These are phyloP conservation scores for Canavalia gladiata DNA, from an alignment of 306 rosid genomes.

Conservation along the genomic window DNA sequence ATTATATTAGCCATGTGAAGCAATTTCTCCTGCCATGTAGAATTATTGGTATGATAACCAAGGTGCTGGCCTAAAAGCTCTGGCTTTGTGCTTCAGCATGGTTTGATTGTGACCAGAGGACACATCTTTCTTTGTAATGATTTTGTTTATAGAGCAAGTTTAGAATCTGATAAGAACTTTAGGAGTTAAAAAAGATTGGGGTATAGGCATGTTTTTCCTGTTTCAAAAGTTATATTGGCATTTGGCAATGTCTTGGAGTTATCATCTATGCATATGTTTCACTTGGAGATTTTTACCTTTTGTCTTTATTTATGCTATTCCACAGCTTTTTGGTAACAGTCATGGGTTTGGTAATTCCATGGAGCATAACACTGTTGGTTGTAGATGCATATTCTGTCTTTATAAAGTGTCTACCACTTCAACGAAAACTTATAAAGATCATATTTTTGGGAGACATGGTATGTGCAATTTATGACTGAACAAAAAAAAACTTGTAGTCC, in stretches of 20 bases:
- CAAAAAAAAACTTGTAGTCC: not conserved
- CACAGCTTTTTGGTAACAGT: slow-evolving; percentile 86
- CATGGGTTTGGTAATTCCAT: slow-evolving; percentile 91
- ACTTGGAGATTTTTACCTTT: not conserved
- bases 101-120: slow-evolving; percentile 1
- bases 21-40: slow-evolving; percentile 25
- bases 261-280: slow-evolving; percentile 26
- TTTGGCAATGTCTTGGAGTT: not conserved
- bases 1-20: slow-evolving; percentile 2
- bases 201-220: not conserved
- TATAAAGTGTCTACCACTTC: slow-evolving; percentile 66
- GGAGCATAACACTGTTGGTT: slow-evolving; percentile 80
- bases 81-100: slow-evolving; percentile 3
- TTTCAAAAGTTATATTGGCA: not conserved
- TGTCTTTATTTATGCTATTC: slow-evolving; percentile 45
- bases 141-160: not conserved
- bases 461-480: slow-evolving; percentile 36
- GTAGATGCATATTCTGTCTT: slow-evolving; percentile 81
- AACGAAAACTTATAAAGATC: slow-evolving; percentile 62
- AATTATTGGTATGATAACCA: slow-evolving; percentile 4
- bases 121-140: slow-evolving; percentile 1
- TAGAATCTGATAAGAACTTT: not conserved
- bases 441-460: slow-evolving; percentile 78
- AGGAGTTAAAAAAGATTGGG: slow-evolving; percentile 15
- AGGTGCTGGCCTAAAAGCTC: slow-evolving; percentile 20